Conservation (phyloP, 2,329 filamentous ascomycete genomes). For the Ascomycota sp. region DNA sequence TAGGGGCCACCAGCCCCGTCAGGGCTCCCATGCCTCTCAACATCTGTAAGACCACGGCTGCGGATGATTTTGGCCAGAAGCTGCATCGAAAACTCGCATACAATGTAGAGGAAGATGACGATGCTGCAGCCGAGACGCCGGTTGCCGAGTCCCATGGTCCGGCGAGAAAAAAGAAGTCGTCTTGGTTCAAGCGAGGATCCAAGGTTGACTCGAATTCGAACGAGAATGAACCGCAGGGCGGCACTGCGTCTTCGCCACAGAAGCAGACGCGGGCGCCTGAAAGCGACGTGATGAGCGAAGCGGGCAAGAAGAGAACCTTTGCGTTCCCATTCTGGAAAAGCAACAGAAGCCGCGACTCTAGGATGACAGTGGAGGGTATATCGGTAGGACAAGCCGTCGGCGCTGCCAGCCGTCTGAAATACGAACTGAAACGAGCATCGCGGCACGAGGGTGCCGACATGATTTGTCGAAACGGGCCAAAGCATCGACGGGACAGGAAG, state of each 20-base stretch:
- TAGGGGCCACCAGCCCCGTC: slow-evolving; percentile 15
- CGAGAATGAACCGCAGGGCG: background rate
- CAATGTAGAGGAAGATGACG: slow-evolving; percentile 3
- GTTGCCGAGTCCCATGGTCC: slow-evolving; percentile 4
- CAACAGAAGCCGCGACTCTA: slow-evolving; percentile 20
- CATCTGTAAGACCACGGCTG: slow-evolving; percentile 17
- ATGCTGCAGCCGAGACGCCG: slow-evolving; percentile 4
- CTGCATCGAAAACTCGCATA: slow-evolving; percentile 5
- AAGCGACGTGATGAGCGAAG: slow-evolving; percentile 6
- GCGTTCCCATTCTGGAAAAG: slow-evolving; percentile 35
- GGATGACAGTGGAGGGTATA: slow-evolving; percentile 24
- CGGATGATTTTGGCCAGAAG: slow-evolving; percentile 6
- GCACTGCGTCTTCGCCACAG: slow-evolving; percentile 1
- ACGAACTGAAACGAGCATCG: slow-evolving; percentile 1
- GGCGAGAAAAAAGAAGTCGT: slow-evolving; percentile 23
- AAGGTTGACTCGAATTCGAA: slow-evolving; percentile 11
- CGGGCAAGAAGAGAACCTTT: slow-evolving; percentile 30
- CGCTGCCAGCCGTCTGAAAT: background rate
- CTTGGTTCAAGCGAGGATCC: slow-evolving; percentile 30
- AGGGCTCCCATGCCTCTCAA: slow-evolving; percentile 19
- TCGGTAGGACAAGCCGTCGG: background rate
- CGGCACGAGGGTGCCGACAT: background rate
- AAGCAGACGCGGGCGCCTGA: slow-evolving; percentile 3
- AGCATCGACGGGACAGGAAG: slow-evolving; percentile 1
- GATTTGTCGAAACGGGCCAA: background rate